Base-by-base conservation (phyloP, 345 rosid species). In the Euclidium syriacum region DNA sequence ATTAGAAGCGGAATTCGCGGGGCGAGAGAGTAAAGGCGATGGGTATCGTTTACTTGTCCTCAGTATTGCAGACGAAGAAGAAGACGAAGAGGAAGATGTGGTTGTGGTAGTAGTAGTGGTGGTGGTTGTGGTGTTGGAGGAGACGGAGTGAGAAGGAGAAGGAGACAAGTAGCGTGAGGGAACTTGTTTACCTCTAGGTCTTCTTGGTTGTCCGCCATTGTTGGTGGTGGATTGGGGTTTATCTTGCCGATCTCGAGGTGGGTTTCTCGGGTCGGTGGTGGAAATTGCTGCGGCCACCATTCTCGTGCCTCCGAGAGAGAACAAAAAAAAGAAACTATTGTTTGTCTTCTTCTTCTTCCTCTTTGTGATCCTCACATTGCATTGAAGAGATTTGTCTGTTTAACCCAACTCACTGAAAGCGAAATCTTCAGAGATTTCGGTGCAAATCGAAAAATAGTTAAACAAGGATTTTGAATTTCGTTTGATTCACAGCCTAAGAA, bases 111-210 rank as follows among this genome's bases (percentile, higher is more conserved):
- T 70, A 0, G 82, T 70, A 2, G 74, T 51, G 0, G 84, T 43
- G 0, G 70, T 53, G 0, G 63, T 47, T 2, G 85, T 62, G 4
- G 86, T 71, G 25, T 75, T 52, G 0, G 90, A 71, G 7, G 70
- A 64, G 25, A 78, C 35, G 7, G 96, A 77, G 25, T 87, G 64
- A 30, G 91, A 83, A 54, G 92, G 91, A 63, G 95, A 87, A 71
- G 95, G 85, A 24, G 98, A 92, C 70, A 92, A 68, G 75, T 92
- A 89, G 51, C 98, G 83, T 9, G 91, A 89, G 25, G 95, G 81
- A 27, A 94, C 96, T 30, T 77, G 82, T 75, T 83, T 76, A 24
- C 92, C 90, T 77, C 87, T 83, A 61, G 85, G 91, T 71, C 79
- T 82, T 72, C 83, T 71, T 51, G 14, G 26, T 36, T 74, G 74